Evolutionary conservation across 176 grass and related monocot genomes (phyloP).

Genomic region (Zoysia japonica): DNA sequence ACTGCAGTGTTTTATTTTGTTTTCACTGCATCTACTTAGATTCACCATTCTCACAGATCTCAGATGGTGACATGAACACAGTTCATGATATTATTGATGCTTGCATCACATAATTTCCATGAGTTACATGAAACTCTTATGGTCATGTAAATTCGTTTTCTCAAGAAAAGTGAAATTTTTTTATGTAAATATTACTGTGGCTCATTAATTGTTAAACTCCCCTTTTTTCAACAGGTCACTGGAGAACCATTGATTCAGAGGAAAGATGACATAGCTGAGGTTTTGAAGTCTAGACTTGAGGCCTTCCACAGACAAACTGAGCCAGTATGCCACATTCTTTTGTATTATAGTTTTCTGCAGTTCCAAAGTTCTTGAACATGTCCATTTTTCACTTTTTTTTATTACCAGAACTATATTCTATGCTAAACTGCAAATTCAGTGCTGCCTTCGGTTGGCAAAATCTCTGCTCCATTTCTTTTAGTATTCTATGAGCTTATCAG

Average conservation of each 20-base stretch:
- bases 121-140: neutral
- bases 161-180: neutral
- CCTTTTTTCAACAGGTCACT: constrained; percentile 45
- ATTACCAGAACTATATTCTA: neutral
- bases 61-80: neutral
- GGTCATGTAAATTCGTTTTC: neutral
- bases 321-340: constrained; percentile 56
- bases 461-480: neutral
- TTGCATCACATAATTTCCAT: neutral
- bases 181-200: neutral
- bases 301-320: constrained; percentile 77
- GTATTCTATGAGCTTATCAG: neutral
- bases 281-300: constrained; percentile 79
- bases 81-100: neutral
- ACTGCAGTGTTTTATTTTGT: neutral
- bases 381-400: neutral
- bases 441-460: neutral
- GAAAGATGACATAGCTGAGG: constrained; percentile 77
- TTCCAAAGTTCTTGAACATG: neutral
- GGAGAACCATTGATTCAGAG: constrained; percentile 79
- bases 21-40: neutral
- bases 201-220: no score
- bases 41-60: neutral
- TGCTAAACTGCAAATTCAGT: neutral
- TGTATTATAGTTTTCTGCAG: neutral